Conservation (phyloP, 2,329 filamentous ascomycete genomes). For the Aspergillus udagawae region DNA sequence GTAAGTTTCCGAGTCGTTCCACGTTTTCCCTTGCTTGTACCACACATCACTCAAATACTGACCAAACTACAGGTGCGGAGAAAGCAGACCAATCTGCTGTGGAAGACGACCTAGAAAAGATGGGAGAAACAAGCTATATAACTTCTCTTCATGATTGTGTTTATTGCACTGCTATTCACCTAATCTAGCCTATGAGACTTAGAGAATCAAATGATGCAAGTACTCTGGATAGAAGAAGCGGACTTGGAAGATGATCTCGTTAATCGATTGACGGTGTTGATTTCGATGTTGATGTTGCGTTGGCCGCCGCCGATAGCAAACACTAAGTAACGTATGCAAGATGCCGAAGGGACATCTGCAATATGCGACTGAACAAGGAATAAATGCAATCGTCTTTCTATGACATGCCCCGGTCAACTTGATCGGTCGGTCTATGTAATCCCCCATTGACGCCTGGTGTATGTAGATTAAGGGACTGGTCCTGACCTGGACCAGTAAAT, state of each 20-base stretch:
- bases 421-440: background rate
- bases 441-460: background rate
- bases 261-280: background rate
- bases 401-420: background rate
- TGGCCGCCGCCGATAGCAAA: too few relatives aligned
- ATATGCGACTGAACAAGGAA: background rate
- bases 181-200: background rate
- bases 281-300: too few relatives aligned
- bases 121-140: background rate
- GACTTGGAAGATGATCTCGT: background rate
- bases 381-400: background rate
- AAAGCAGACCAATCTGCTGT: slow-evolving; percentile 47
- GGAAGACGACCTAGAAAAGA: slow-evolving; percentile 12
- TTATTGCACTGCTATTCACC: background rate
- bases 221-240: background rate
- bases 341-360: background rate
- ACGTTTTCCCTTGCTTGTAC: background rate
- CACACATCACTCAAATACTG: background rate
- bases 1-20: slow-evolving; percentile 51
- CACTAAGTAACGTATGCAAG: background rate
- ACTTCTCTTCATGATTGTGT: slow-evolving; percentile 5
- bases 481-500: background rate
- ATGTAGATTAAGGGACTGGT: background rate
- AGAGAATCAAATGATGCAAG: background rate
- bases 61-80: slow-evolving; percentile 39